Percentiles rank a stretch among this genome's conserved stretches.
Conservation (phyloP, 331 rosid species). For the Acacia pycnantha region DNA sequence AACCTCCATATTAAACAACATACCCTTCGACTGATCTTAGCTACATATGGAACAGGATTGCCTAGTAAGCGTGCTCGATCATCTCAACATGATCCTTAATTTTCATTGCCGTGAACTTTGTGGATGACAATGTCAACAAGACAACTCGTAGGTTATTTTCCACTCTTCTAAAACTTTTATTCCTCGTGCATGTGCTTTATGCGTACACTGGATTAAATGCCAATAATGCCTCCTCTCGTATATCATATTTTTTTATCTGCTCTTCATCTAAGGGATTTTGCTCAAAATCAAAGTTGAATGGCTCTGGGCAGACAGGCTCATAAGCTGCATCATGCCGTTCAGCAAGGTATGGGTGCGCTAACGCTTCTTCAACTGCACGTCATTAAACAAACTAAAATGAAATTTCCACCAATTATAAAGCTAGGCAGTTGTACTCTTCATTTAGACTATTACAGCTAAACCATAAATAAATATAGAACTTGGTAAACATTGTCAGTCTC, state of each 20-base stretch:
- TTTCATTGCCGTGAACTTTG: slow-evolving; percentile 20
- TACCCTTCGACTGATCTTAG: no score
- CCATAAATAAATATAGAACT: background rate
- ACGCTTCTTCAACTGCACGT: slow-evolving; percentile 82
- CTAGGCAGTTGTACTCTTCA: slow-evolving; percentile 16
- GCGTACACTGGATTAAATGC: slow-evolving; percentile 76
- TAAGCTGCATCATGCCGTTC: slow-evolving; percentile 88
- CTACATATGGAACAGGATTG: slow-evolving; percentile 26
- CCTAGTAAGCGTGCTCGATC: background rate
- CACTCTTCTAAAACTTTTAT: slow-evolving; percentile 11
- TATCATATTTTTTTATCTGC: slow-evolving; percentile 91
- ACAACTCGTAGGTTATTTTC: background rate
- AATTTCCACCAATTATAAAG: slow-evolving; percentile 6
- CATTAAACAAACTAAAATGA: slow-evolving; percentile 16
- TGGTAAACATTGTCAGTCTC: background rate
- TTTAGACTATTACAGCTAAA: background rate
- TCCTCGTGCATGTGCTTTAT: slow-evolving; percentile 31
- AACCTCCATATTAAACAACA: no score
- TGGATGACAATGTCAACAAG: slow-evolving; percentile 26
- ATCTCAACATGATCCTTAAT: background rate
- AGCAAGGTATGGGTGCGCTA: slow-evolving; percentile 95
- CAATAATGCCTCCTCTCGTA: slow-evolving; percentile 81
- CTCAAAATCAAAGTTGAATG: slow-evolving; percentile 91
- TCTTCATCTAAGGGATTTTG: slow-evolving; percentile 75
- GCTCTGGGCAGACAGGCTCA: slow-evolving; percentile 75